Base-by-base conservation (phyloP, 225 moss, liverwort and hornwort genomes). In the Pseudisothecium myosuroides region DNA sequence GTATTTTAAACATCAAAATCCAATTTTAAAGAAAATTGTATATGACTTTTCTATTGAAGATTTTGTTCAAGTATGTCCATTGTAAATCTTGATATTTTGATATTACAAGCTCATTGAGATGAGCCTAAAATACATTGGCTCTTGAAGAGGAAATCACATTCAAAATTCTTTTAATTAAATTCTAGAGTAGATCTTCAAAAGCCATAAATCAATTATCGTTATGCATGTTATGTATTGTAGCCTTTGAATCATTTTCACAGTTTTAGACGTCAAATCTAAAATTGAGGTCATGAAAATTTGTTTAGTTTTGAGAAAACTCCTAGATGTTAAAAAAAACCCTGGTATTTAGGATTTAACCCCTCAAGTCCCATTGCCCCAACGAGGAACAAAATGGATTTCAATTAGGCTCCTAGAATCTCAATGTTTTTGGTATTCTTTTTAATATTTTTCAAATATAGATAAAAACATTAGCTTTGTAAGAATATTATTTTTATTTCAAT, bases 271-370 rank as follows among this genome's bases (percentile, higher is more conserved):
- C 5, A 20, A 68, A 22, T n/a, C 12, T 21, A 68, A 34, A 22
- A n/a, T 21, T 22, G 12, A n/a, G 37, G 6, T 14, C 4, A 63
- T 31, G 1, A 66, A 66, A 11, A 19, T 22, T n/a, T n/a, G 14
- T 68, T n/a, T n/a, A n/a, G 22, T n/a, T n/a, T 21, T n/a, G 7
- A 68, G 2, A 7, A n/a, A 22, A 68, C 4, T n/a, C 7, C 4
- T 12, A 22, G 10, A 34, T n/a, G 34, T 6, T 1, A 12, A 6
- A n/a, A 68, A n/a, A 17, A 22, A 68, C 6, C 7, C 1, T n/a
- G 1, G 3, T 6, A n/a, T 22, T 39, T 24, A 23, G 8, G 1
- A 1, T 2, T 43, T 15, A 43, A 14, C 9, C 9, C 27, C 3
- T 43, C 3, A 27, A 72, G 3, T 8, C 6, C 20, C 9, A 43